These are phyloP conservation scores for Candida lessepsii DNA, from an alignment of 805 yeast species.

Conservation along the genomic window DNA sequence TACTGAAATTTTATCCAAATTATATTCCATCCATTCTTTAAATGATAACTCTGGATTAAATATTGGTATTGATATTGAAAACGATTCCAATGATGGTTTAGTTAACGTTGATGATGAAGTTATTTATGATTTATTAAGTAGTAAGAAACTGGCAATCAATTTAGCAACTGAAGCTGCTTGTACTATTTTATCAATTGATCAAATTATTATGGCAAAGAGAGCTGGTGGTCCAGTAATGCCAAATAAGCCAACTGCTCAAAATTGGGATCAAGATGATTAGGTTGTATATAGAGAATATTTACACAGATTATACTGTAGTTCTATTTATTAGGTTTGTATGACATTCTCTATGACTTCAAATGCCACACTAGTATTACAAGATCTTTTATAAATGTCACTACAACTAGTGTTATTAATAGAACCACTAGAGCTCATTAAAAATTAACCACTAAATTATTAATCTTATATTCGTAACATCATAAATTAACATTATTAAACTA, in stretches of 20 bases:
- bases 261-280: conserved; percentile 93
- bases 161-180: conserved; percentile 95
- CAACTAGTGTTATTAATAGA: no score
- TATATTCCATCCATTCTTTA: conserved; percentile 80
- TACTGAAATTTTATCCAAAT: conserved; percentile 81
- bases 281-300: background rate
- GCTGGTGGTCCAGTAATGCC: conserved; percentile 98
- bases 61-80: conserved; percentile 77
- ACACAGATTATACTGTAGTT: no score
- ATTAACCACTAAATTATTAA: background rate
- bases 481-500: background rate
- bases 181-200: conserved; percentile 89
- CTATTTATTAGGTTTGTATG: no score
- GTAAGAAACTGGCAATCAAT: conserved; percentile 83
- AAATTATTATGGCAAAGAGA: conserved; percentile 97
- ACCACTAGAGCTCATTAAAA: no score
- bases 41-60: conserved; percentile 32
- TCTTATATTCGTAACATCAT: conserved; percentile 2
- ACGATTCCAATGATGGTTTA: conserved; percentile 55
- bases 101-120: conserved; percentile 67
- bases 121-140: conserved; percentile 74
- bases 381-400: no score
- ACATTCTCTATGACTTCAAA: no score
- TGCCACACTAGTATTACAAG: no score
- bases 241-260: conserved; percentile 79